phyloP scores from a whole-genome alignment of 108 stramenopile species.

The Cylindrotheca closterium region DNA sequence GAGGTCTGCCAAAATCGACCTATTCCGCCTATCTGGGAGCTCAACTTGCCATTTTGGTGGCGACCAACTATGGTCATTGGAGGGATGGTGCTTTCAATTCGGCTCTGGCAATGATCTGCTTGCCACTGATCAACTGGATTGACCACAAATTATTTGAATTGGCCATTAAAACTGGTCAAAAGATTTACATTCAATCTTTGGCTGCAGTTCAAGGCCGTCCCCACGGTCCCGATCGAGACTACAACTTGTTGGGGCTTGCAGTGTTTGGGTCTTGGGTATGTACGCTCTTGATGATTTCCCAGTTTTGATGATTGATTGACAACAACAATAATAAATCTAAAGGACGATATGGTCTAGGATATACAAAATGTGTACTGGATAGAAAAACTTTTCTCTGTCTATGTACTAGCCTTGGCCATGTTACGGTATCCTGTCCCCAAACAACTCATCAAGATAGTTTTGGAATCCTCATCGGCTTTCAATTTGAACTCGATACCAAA shows the following conservation, averaged over 20 bases:
- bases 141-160: background rate
- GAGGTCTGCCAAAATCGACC: background rate
- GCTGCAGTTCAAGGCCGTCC: background rate
- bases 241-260: slow-evolving; percentile 5
- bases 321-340: background rate
- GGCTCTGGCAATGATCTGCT: background rate
- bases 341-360: no score
- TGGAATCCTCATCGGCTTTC: slow-evolving; percentile 59
- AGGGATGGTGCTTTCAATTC: background rate
- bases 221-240: background rate
- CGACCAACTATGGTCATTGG: background rate
- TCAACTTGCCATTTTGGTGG: background rate
- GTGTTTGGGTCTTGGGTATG: slow-evolving; percentile 12
- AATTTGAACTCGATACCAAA: slow-evolving; percentile 90
- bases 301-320: background rate
- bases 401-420: slow-evolving; percentile 83
- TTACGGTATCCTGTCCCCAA: slow-evolving; percentile 87
- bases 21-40: background rate
- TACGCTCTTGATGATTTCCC: background rate
- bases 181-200: background rate
- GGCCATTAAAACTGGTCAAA: background rate
- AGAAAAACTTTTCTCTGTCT: slow-evolving; percentile 6
- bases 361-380: background rate
- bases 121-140: background rate
- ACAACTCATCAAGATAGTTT: slow-evolving; percentile 84